phyloP scores from a whole-genome alignment of 768 basidiomycete genomes.

The Sarcomyxa edulis region DNA sequence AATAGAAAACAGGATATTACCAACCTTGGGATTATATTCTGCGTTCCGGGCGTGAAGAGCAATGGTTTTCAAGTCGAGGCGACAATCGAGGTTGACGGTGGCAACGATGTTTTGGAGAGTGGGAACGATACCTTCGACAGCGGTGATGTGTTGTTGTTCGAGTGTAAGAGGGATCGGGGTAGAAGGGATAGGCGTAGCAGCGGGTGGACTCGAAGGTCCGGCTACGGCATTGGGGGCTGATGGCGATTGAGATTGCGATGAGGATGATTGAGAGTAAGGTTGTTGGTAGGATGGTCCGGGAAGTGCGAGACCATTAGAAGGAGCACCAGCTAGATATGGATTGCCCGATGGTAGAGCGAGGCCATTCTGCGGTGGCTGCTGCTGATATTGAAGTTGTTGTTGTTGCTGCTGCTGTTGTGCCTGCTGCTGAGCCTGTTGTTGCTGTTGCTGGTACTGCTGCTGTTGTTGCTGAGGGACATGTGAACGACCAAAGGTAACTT shows the following conservation, averaged over 20 bases:
- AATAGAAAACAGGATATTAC: slow-evolving; percentile 45
- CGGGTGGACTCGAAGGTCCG: slow-evolving; percentile 50
- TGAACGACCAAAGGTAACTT: slow-evolving; percentile 71
- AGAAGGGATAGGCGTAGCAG: slow-evolving; percentile 39
- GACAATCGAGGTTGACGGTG: slow-evolving; percentile 95
- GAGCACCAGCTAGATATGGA: slow-evolving; percentile 39
- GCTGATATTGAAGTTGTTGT: slow-evolving; percentile 37
- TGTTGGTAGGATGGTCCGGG: slow-evolving; percentile 37
- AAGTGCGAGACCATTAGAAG: slow-evolving; percentile 34
- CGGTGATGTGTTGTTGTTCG: slow-evolving; percentile 93
- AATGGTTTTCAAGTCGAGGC: slow-evolving; percentile 96
- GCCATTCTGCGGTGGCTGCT: slow-evolving; percentile 35
- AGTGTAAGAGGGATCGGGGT: slow-evolving; percentile 74
- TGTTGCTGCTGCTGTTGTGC: slow-evolving; percentile 38
- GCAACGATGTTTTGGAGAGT: slow-evolving; percentile 99
- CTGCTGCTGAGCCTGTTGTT: slow-evolving; percentile 34
- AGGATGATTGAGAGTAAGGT: slow-evolving; percentile 20
- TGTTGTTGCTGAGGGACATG: slow-evolving; percentile 37
- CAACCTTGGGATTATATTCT: slow-evolving; percentile 99
- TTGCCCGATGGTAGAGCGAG: slow-evolving; percentile 58
- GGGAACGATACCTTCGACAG: slow-evolving; percentile 97
- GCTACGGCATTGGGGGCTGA: slow-evolving; percentile 38
- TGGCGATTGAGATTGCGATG: slow-evolving; percentile 18
- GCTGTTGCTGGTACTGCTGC: slow-evolving; percentile 37
- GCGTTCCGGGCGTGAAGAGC: slow-evolving; percentile 97